Percentiles rank a stretch among this genome's conserved stretches.
Conservation (phyloP, 768 basidiomycete genomes). For the Dacryopinax spathularia region DNA sequence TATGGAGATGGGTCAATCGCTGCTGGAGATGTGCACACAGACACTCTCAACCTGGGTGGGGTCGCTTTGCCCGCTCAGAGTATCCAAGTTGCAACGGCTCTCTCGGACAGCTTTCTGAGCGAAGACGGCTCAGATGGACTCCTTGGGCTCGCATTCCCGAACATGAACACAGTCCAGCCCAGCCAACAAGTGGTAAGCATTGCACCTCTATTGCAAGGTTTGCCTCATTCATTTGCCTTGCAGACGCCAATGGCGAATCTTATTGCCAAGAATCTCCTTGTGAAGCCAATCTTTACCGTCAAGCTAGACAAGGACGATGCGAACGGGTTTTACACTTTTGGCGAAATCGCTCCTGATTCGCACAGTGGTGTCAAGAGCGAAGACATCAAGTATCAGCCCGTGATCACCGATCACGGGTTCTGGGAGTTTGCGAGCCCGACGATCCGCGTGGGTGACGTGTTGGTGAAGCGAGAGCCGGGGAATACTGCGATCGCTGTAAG, state of each 20-base stretch:
- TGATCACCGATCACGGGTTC: not conserved
- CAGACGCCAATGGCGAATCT: conserved; percentile 2
- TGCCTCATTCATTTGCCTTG: too few species aligned
- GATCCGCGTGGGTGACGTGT: not conserved
- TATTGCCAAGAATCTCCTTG: not conserved
- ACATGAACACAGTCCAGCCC: not conserved
- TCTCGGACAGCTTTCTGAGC: not conserved
- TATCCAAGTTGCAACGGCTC: not conserved
- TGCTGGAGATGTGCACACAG: not conserved
- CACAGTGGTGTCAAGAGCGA: not conserved
- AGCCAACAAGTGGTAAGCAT: too few species aligned
- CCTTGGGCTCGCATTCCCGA: not conserved
- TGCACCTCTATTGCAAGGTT: too few species aligned
- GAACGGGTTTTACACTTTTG: not conserved
- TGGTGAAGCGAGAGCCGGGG: not conserved
- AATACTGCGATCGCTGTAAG: not conserved
- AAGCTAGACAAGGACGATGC: not conserved
- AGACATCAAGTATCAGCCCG: too few species aligned
- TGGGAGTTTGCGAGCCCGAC: not conserved
- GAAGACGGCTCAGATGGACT: not conserved
- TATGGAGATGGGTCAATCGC: not conserved
- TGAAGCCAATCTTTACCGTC: conserved; percentile 1
- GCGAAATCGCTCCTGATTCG: not conserved
- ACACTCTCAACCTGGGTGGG: not conserved
- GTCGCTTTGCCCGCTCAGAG: not conserved